A percentile compares a stretch with the other conserved stretches of the same genome.
Evolutionary conservation across 1,284 basidiomycete species (phyloP).

Genomic region (Chalciporus sp.): DNA sequence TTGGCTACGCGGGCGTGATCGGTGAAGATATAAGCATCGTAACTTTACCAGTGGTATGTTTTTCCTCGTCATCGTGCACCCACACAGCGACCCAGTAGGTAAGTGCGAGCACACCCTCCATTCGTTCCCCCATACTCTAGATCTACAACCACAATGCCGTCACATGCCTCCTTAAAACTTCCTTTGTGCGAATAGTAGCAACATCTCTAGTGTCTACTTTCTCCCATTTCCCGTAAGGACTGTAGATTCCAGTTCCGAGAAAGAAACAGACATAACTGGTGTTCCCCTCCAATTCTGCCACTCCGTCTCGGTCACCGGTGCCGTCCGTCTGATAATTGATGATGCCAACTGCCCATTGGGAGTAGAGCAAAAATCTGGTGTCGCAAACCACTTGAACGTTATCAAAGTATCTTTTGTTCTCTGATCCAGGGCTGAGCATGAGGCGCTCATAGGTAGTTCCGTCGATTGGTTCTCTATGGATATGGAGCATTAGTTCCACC

Average conservation of each 20-base stretch:
- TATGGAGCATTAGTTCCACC: constrained; percentile 27
- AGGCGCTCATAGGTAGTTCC: constrained; percentile 14
- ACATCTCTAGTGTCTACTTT: constrained; percentile 23
- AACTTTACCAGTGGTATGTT: too few species aligned
- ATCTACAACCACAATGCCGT: constrained; percentile 23
- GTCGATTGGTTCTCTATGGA: constrained; percentile 10
- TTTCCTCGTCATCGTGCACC: too few species aligned
- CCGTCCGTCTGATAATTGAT: constrained; percentile 28
- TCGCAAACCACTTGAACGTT: constrained; percentile 17
- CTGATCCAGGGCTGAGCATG: constrained; percentile 13
- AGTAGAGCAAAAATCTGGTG: constrained; percentile 19
- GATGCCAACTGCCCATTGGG: constrained; percentile 27
- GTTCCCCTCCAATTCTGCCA: constrained; percentile 14
- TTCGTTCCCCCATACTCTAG: too few species aligned
- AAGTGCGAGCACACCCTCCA: too few species aligned
- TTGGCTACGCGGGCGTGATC: too few species aligned
- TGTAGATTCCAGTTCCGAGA: constrained; percentile 25
- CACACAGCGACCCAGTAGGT: too few species aligned
- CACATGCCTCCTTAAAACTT: constrained; percentile 17
- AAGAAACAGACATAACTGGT: constrained; percentile 26
- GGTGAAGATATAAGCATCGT: too few species aligned
- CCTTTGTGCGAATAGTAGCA: constrained; percentile 19
- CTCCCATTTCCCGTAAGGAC: constrained; percentile 20
- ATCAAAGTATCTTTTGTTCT: constrained; percentile 15
- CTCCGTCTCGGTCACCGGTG: constrained; percentile 11